A percentile compares a stretch with the other conserved stretches of the same genome.
phyloP scores from a whole-genome alignment of 2,329 filamentous ascomycete species.

The Fusarium xyrophilum region DNA sequence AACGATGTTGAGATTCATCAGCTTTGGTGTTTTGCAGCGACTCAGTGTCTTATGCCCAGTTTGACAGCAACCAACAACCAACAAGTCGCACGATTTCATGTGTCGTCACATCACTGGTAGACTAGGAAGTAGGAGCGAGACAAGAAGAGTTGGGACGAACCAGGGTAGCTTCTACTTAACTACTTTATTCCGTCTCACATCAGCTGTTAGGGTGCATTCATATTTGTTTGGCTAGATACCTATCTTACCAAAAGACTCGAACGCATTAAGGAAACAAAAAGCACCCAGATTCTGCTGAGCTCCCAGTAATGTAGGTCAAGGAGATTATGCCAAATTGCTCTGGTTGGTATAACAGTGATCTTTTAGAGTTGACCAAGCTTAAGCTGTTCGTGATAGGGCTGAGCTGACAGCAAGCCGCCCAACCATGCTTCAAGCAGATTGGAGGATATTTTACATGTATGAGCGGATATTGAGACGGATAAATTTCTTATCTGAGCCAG shows the following conservation, averaged over 20 bases:
- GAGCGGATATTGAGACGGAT: not conserved
- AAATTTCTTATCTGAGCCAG: not conserved
- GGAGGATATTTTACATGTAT: not conserved
- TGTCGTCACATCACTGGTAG: conserved; percentile 2
- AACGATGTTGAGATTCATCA: no score
- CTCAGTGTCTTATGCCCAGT: not conserved
- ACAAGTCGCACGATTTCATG: not conserved
- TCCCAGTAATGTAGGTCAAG: not conserved
- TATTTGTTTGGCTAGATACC: fast-evolving
- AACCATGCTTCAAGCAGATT: not conserved
- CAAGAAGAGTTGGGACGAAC: not conserved
- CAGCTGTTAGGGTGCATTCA: not conserved
- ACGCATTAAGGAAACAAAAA: not conserved
- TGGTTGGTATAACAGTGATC: no score
- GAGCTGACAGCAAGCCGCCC: not conserved
- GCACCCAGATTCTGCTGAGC: not conserved
- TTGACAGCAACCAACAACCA: not conserved
- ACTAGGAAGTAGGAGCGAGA: not conserved
- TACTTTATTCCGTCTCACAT: not conserved
- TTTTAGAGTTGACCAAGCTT: not conserved
- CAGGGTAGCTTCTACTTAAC: not conserved
- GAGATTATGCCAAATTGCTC: not conserved
- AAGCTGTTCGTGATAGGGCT: not conserved
- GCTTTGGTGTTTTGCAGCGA: not conserved
- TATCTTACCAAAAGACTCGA: not conserved